Conservation (phyloP, 2,329 filamentous ascomycete genomes). For the Aureobasidium sp. region DNA sequence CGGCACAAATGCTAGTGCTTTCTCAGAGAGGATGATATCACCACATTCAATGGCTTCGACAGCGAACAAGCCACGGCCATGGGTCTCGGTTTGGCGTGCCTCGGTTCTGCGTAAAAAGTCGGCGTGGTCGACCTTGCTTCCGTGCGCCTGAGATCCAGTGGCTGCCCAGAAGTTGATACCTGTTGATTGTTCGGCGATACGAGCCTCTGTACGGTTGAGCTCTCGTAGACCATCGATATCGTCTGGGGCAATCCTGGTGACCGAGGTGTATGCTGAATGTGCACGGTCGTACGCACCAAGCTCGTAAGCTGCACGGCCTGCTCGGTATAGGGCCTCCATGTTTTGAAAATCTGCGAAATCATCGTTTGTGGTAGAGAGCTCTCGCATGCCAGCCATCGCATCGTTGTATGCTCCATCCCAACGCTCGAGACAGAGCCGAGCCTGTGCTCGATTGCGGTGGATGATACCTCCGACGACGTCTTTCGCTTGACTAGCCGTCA, state of each 20-base stretch:
- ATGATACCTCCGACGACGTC: background rate
- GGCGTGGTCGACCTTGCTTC: conserved; percentile 19
- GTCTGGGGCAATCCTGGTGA: background rate
- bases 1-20: conserved; percentile 18
- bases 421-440: background rate
- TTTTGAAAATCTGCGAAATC: background rate
- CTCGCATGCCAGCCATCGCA: background rate
- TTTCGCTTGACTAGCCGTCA: background rate
- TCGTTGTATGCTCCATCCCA: background rate
- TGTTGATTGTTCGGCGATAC: background rate
- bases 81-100: background rate
- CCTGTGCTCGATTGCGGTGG: background rate
- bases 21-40: conserved; percentile 18
- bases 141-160: background rate
- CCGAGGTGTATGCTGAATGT: background rate
- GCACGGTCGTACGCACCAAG: background rate
- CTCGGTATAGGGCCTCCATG: background rate
- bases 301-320: conserved; percentile 8
- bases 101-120: conserved; percentile 14
- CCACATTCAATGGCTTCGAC: background rate
- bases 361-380: background rate
- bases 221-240: background rate
- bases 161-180: background rate
- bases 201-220: background rate
- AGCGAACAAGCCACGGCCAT: conserved; percentile 11